Conservation (phyloP, 805 yeast species). For the Zygotorulaspora sp. region DNA sequence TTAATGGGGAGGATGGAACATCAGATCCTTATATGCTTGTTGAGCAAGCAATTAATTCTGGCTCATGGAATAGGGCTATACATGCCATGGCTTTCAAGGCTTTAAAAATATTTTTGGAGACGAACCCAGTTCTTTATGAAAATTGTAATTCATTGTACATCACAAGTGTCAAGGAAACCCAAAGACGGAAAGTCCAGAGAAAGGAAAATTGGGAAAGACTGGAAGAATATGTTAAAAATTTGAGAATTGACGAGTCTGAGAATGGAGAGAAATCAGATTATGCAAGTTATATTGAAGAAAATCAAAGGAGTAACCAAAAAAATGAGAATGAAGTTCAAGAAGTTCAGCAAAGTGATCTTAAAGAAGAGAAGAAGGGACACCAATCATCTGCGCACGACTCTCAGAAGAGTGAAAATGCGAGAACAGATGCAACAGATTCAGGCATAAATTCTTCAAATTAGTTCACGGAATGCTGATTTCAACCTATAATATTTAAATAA, state of each 20-base stretch:
- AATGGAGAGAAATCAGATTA: neutral
- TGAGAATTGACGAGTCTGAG: conserved; percentile 19
- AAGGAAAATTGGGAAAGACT: conserved; percentile 67
- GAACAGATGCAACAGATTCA: too few relatives aligned
- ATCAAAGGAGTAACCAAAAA: neutral
- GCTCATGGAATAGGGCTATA: conserved; percentile 92
- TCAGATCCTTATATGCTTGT: conserved; percentile 37
- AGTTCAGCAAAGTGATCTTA: neutral
- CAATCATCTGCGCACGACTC: too few relatives aligned
- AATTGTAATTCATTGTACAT: conserved; percentile 87
- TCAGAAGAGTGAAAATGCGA: too few relatives aligned
- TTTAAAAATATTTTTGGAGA: conserved; percentile 84
- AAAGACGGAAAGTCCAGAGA: conserved; percentile 55
- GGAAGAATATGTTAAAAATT: conserved; percentile 51
- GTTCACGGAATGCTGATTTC: too few relatives aligned
- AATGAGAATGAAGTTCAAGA: neutral
- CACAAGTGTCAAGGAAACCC: conserved; percentile 70
- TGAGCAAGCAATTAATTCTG: conserved; percentile 41
- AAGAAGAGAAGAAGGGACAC: neutral
- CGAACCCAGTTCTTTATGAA: conserved; percentile 85
- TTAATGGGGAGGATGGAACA: conserved; percentile 27
- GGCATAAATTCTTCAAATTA: too few relatives aligned
- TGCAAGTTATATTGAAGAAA: neutral
- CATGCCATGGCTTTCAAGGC: conserved; percentile 89
- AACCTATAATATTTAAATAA: too few relatives aligned